Conservation (phyloP, 176 grass and related monocot species). For the Zoysia pacifica region DNA sequence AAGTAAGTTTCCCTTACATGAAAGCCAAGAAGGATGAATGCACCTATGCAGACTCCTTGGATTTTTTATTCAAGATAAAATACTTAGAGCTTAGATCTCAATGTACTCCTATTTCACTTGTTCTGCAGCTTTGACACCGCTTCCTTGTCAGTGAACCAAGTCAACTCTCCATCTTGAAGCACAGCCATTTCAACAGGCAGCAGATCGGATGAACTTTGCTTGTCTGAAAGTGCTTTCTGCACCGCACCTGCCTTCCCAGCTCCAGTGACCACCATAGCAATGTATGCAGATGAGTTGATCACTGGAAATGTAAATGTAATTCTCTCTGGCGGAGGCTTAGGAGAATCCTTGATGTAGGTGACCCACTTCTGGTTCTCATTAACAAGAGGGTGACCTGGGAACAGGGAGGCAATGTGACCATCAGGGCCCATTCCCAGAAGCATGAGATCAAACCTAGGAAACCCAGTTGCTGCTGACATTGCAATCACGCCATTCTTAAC, state of each 20-base stretch:
- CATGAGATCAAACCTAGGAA: constrained; percentile 86
- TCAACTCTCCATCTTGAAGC: constrained; percentile 81
- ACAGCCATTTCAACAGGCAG: constrained; percentile 86
- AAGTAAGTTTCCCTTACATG: constrained; percentile 4
- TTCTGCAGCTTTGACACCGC: constrained; percentile 72
- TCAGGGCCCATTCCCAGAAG: constrained; percentile 97
- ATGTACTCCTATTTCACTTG: constrained; percentile 25
- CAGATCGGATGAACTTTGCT: constrained; percentile 54
- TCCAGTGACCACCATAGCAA: constrained; percentile 91
- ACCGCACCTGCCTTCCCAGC: constrained; percentile 62
- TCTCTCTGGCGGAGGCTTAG: constrained; percentile 92
- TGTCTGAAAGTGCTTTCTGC: constrained; percentile 62
- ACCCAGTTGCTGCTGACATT: constrained; percentile 55
- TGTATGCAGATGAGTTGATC: constrained; percentile 84
- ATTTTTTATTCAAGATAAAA: constrained; percentile 31
- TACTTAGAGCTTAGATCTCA: constrained; percentile 2
- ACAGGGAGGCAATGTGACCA: constrained; percentile 94
- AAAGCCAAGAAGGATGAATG: constrained; percentile 13
- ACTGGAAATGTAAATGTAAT: constrained; percentile 95
- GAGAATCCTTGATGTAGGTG: constrained; percentile 89
- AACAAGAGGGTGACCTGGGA: constrained; percentile 83
- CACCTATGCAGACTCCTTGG: background rate
- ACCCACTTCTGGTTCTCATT: constrained; percentile 78
- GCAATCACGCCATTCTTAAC: constrained; percentile 60
- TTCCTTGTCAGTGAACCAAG: constrained; percentile 92